Percentiles rank a stretch among this genome's conserved stretches.
phyloP scores from a whole-genome alignment of 495 filamentous ascomycete species.

The Xylaria castorea region DNA sequence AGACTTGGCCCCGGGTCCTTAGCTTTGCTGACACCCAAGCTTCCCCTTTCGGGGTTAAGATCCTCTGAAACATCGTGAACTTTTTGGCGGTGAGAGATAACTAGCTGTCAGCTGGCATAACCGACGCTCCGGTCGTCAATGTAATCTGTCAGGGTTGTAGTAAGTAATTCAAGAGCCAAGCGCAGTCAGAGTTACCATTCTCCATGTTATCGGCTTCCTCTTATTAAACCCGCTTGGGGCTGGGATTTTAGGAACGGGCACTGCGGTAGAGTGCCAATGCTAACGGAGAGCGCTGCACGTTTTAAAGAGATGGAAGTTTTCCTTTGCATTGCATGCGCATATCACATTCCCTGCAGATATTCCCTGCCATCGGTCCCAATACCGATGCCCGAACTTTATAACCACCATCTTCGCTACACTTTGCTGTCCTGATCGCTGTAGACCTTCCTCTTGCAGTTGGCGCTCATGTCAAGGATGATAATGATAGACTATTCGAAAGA shows the following conservation, averaged over 20 bases:
- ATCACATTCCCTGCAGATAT: conserved; percentile 8
- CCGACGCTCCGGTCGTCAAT: conserved; percentile 17
- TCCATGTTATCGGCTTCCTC: not conserved
- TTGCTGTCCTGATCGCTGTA: conserved; percentile 3
- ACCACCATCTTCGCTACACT: not conserved
- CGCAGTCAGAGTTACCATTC: not conserved
- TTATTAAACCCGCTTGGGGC: not conserved
- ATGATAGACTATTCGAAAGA: conserved; percentile 1
- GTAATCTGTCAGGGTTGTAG: conserved; percentile 14
- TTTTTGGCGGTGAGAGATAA: conserved; percentile 19
- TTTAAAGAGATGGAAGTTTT: not conserved
- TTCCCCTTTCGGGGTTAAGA: conserved; percentile 16
- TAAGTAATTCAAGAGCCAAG: conserved; percentile 17
- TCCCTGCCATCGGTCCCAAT: not conserved
- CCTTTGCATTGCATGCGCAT: conserved; percentile 1
- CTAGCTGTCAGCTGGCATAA: conserved; percentile 8
- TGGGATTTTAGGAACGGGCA: not conserved
- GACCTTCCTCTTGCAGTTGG: conserved; percentile 23
- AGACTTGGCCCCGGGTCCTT: conserved; percentile 7
- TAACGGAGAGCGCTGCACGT: conserved; percentile 9
- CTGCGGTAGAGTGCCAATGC: not conserved
- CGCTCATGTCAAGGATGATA: not conserved
- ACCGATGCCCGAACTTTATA: not conserved
- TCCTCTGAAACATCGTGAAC: conserved; percentile 23
- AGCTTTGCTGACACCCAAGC: not conserved